Percentiles rank a stretch among this genome's conserved stretches.
phyloP scores from a whole-genome alignment of 2,329 filamentous ascomycete genomes.

The Xylaria polymorpha region DNA sequence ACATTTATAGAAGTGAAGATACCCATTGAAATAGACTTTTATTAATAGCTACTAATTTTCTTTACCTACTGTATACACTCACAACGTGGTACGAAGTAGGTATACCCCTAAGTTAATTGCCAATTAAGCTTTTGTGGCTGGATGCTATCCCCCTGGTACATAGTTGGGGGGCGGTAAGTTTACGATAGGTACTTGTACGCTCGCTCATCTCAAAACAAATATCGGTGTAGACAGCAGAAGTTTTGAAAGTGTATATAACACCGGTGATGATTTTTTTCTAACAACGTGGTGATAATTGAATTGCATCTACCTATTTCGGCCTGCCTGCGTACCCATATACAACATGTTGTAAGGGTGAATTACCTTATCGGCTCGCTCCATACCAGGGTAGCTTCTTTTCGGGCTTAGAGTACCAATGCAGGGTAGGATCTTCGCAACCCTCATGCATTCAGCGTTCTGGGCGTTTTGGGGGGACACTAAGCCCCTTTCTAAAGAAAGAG shows the following conservation, averaged over 20 bases:
- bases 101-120: not conserved
- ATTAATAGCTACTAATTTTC: not conserved
- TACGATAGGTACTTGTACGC: not conserved
- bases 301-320: not conserved
- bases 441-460: not conserved
- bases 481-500: not conserved
- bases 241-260: too few species aligned
- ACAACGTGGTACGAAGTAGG: too few species aligned
- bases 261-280: too few species aligned
- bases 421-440: conserved; percentile 2
- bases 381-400: not conserved
- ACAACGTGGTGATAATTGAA: not conserved
- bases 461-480: not conserved
- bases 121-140: not conserved
- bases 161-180: not conserved
- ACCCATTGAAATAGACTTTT: conserved; percentile 7
- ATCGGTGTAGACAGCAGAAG: not conserved
- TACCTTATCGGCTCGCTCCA: not conserved
- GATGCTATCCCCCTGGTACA: not conserved
- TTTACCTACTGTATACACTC: not conserved
- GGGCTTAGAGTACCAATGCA: not conserved
- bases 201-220: not conserved
- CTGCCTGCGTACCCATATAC: not conserved
- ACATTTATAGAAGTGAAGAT: conserved; percentile 7
- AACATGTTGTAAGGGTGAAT: not conserved